Evolutionary conservation across 139 green algal genomes (phyloP).

Genomic region (Ettlia oleoabundans): DNA sequence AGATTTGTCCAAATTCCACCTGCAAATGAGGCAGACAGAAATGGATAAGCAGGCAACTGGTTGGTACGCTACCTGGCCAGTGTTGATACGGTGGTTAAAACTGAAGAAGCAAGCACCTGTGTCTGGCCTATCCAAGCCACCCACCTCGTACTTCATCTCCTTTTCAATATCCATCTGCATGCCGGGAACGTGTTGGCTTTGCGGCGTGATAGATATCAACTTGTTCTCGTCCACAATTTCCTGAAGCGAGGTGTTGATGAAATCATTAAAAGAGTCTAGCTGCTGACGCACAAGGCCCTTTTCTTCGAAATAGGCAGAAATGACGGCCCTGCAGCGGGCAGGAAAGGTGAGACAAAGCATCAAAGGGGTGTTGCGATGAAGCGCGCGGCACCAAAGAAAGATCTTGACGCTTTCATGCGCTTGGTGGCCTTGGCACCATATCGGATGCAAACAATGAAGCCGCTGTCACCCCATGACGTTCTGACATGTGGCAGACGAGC

Average conservation of each 20-base stretch:
- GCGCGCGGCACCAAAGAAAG: no score
- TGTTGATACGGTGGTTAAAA: no score
- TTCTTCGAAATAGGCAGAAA: constrained; percentile 93
- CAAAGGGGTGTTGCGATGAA: no score
- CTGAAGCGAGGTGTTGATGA: constrained; percentile 94
- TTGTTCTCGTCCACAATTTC: constrained; percentile 79
- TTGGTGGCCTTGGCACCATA: no score
- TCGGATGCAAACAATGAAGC: no score
- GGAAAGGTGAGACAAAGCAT: background rate
- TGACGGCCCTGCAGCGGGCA: constrained; percentile 71
- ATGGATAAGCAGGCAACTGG: no score
- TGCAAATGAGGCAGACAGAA: background rate
- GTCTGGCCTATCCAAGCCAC: background rate
- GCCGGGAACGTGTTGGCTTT: constrained; percentile 83
- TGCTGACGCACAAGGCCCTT: constrained; percentile 98
- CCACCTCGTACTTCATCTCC: constrained; percentile 51
- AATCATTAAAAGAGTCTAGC: constrained; percentile 99
- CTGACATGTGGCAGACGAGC: no score
- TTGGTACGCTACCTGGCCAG: no score
- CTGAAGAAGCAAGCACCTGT: no score
- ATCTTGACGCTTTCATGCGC: no score
- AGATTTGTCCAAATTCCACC: constrained; percentile 96
- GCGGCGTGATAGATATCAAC: constrained; percentile 72
- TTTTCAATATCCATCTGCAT: constrained; percentile 46
- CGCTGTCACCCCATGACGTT: no score